A percentile compares a stretch with the other conserved stretches of the same genome.
Conservation (phyloP, 495 filamentous ascomycete genomes). For the Penicillium longicatenatum region DNA sequence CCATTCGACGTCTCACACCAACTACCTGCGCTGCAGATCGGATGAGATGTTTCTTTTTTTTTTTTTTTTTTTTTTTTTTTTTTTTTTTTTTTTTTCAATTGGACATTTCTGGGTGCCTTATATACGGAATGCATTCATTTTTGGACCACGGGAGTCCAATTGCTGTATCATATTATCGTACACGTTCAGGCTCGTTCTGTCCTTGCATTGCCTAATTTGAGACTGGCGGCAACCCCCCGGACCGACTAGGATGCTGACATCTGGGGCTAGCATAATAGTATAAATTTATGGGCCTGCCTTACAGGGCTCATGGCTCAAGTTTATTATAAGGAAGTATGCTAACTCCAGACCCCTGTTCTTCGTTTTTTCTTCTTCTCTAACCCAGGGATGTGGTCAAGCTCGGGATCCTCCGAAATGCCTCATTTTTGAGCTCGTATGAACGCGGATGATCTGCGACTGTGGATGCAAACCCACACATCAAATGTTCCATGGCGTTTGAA, state of each 20-base stretch:
- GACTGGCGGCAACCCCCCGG: neutral
- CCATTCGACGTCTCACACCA: no score
- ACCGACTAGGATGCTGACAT: neutral
- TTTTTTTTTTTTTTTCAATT: no score
- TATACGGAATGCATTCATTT: neutral
- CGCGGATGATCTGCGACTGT: conserved; percentile 1
- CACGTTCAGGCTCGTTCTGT: no score
- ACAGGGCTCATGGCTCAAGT: neutral
- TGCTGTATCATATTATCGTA: neutral
- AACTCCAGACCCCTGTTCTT: neutral
- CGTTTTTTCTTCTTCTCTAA: neutral
- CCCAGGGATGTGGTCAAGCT: neutral
- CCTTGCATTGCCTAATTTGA: neutral
- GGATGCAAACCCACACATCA: neutral
- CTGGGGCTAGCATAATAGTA: neutral
- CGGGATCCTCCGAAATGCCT: conserved; percentile 2
- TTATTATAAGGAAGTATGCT: neutral
- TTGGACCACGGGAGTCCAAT: neutral
- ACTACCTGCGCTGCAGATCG: no score
- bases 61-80: no score
- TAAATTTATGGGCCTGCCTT: no score
- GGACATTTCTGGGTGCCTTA: no score
- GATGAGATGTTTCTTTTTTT: no score
- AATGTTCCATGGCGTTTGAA: neutral
- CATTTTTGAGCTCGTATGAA: neutral